Percentiles rank a stretch among this genome's conserved stretches.
phyloP scores from a whole-genome alignment of 208 protist species.

The Trypanosomatidae sp. region DNA sequence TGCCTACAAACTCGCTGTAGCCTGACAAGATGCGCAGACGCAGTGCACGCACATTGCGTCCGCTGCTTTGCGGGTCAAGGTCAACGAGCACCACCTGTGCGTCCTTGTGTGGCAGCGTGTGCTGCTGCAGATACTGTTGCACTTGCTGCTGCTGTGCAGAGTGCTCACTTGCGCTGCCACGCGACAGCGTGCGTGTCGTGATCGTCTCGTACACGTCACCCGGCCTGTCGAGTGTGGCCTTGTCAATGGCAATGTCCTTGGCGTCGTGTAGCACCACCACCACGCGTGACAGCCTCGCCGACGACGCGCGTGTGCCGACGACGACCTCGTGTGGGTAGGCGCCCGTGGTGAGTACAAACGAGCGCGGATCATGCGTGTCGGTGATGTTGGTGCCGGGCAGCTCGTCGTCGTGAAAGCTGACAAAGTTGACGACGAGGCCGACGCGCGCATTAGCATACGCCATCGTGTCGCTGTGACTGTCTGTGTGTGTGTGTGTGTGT shows the following conservation, averaged over 20 bases:
- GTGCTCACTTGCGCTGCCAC: constrained; percentile 3
- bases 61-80: constrained; percentile 32
- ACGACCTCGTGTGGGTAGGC: constrained; percentile 74
- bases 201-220: constrained; percentile 24
- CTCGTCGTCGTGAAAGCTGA: constrained; percentile 65
- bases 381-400: constrained; percentile 22
- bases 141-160: neutral
- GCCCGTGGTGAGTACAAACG: constrained; percentile 74
- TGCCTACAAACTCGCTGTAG: constrained; percentile 70
- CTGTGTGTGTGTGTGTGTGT: neutral
- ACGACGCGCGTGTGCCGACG: constrained; percentile 36
- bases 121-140: too few species aligned
- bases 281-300: constrained; percentile 36
- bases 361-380: constrained; percentile 20
- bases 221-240: constrained; percentile 8
- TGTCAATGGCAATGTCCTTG: constrained; percentile 55
- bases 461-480: constrained; percentile 4
- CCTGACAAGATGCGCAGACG: constrained; percentile 51
- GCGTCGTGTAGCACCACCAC: constrained; percentile 48
- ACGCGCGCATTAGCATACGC: constrained; percentile 9
- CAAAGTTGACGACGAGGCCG: constrained; percentile 42
- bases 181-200: constrained; percentile 28
- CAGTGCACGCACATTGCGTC: constrained; percentile 35
- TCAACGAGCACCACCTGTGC: constrained; percentile 48
- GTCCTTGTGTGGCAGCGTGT: neutral